Base-by-base conservation (phyloP, 129 eudicot species). In the Tanacetum coccineum region DNA sequence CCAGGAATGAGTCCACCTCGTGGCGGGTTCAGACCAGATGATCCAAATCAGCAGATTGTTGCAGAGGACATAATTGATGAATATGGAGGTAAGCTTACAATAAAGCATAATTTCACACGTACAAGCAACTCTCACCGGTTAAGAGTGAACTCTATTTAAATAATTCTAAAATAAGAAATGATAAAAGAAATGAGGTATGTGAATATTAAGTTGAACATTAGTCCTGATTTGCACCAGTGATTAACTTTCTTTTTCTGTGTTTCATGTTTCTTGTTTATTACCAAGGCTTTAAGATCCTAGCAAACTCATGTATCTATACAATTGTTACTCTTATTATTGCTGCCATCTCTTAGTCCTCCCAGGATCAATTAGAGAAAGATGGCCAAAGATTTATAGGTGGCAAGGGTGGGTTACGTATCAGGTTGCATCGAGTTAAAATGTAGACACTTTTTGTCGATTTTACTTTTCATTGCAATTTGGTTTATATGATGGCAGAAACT, bases 1-100 rank as follows among this genome's bases (percentile, higher is more conserved):
- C 98, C 98, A 22, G 96, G 98, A 62, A 76, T 92, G 85, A 92
- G 98, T 77, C 98, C 98, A 65, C 98, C 98, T 39, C 95, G 86
- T 73, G 98, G 98, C 22, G 98, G 98, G 59, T 92, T 85, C 77
- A 64, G 83, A 45, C 87, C 85, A 18, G 96, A 92, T 70, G 98
- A 92, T 74, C 96, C 98, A 25, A 92, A 92, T 77, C 98, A 92
- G 76, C 98, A 92, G 81, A 92, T 92, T 67, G 96, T 92, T 76
- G 98, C 95, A 21, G 98, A 92, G 82, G 98, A 92, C 81, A 92
- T 92, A 67, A 88, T 85, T 68, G 98, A 92, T 67, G 98, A 91
- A 69, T 92, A 92, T 80, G 98, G 98, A 92, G 98, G 98, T 92
- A 68, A 60, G 39, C 17, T 12, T 19, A 32, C 26, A 58, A 66